Evolutionary conservation across 495 filamentous ascomycete genomes (phyloP).

Genomic region (Podospora anserina): DNA sequence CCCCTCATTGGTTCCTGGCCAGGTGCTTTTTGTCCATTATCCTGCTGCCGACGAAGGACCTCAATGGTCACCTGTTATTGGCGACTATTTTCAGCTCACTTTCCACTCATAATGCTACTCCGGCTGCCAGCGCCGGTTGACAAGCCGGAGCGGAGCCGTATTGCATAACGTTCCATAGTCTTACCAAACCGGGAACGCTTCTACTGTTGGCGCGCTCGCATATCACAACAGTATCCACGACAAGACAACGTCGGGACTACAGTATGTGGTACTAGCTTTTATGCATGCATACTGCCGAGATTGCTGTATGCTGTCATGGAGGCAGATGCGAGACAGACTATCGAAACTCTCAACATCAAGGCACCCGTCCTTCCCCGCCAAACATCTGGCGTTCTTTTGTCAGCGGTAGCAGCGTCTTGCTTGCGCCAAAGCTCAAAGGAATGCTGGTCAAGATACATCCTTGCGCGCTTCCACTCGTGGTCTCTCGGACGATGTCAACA

Average conservation of each 20-base stretch:
- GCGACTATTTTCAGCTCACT: constrained; percentile 18
- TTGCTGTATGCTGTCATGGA: constrained; percentile 13
- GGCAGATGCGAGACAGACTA: constrained; percentile 5
- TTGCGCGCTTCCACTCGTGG: neutral
- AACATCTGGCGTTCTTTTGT: neutral
- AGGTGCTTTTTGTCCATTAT: neutral
- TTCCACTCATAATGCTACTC: constrained; percentile 15
- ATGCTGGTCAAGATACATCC: neutral
- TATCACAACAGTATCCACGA: neutral
- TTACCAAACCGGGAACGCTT: neutral
- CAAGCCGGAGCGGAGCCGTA: constrained; percentile 17
- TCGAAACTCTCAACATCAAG: neutral
- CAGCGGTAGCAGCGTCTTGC: neutral
- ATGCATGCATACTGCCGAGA: constrained; percentile 21
- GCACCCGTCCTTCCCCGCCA: neutral
- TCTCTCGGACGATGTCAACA: neutral
- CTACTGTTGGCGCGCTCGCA: constrained; percentile 2
- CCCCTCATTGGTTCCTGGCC: neutral
- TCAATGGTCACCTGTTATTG: neutral
- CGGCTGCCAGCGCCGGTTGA: constrained; percentile 17
- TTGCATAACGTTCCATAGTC: constrained; percentile 10
- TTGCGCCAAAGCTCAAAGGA: neutral
- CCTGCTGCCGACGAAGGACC: constrained; percentile 5
- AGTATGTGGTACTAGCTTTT: constrained; percentile 9
- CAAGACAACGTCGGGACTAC: neutral